Conservation (phyloP, 2,329 filamentous ascomycete genomes). For the Ciborinia camelliae region DNA sequence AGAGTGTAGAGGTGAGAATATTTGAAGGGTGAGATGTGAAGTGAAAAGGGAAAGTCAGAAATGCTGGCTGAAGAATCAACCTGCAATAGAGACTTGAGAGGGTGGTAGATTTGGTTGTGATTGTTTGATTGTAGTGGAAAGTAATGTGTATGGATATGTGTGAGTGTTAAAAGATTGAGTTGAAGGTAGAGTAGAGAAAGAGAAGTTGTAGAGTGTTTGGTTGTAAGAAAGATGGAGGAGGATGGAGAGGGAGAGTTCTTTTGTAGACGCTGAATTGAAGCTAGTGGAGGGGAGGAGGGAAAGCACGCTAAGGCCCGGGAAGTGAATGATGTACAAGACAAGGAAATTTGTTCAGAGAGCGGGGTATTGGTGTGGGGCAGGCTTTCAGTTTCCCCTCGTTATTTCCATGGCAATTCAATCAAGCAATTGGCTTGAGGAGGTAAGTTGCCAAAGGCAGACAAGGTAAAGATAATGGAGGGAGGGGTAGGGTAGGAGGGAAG, state of each 20-base stretch:
- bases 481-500: not conserved
- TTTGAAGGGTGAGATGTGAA: conserved; percentile 10
- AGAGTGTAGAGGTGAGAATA: not conserved
- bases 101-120: conserved; percentile 5
- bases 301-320: not conserved
- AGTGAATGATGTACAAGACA: not conserved
- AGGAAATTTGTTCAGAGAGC: not conserved
- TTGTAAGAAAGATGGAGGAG: conserved; percentile 2
- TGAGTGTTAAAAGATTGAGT: conserved; percentile 3
- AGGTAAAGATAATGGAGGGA: not conserved
- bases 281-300: not conserved
- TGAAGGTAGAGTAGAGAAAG: not conserved
- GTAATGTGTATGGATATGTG: conserved; percentile 4
- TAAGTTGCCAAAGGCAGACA: not conserved
- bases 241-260: not conserved
- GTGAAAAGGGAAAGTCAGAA: conserved; percentile 21
- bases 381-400: not conserved
- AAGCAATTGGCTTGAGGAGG: not conserved
- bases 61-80: conserved; percentile 23
- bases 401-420: not conserved
- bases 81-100: conserved; percentile 1
- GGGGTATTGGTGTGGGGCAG: not conserved
- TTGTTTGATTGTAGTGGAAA: not conserved
- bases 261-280: not conserved
- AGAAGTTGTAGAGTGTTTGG: not conserved